A percentile compares a stretch with the other conserved stretches of the same genome.
Conservation (phyloP, 1,284 basidiomycete species). For the Puccinia polysora region DNA sequence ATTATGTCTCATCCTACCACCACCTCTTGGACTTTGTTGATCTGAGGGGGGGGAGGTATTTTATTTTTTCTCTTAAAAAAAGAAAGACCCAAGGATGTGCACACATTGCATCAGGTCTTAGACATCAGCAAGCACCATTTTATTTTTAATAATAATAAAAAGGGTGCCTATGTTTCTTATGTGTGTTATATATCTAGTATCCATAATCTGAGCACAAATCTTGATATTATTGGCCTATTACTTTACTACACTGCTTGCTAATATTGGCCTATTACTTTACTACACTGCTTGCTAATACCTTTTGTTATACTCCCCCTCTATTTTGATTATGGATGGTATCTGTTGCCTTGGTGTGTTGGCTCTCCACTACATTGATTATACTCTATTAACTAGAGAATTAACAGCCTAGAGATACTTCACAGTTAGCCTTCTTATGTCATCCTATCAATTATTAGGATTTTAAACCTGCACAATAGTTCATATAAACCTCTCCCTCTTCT, state of each 20-base stretch:
- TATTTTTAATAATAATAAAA: not conserved
- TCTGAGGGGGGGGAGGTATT: not conserved
- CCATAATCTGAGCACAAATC: not conserved
- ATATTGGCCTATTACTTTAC: not conserved
- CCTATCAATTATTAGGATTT: too few relatives aligned
- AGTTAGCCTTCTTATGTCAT: too few relatives aligned
- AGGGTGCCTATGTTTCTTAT: too few relatives aligned
- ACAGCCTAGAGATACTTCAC: too few relatives aligned
- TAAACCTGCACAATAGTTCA: not conserved
- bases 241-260: not conserved
- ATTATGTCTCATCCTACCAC: not conserved
- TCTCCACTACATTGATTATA: not conserved
- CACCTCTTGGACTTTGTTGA: too few relatives aligned
- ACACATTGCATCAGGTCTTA: not conserved
- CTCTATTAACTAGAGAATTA: not conserved
- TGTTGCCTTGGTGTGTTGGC: too few relatives aligned
- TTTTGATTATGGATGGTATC: not conserved
- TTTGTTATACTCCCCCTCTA: not conserved
- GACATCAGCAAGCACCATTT: not conserved
- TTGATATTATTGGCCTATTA: conserved; percentile 2
- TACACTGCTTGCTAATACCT: not conserved
- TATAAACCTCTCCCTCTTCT: not conserved
- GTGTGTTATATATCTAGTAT: not conserved
- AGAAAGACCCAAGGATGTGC: not conserved
- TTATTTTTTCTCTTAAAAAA: not conserved